Conservation (phyloP, 495 filamentous ascomycete species). For the Durotheca rogersii region DNA sequence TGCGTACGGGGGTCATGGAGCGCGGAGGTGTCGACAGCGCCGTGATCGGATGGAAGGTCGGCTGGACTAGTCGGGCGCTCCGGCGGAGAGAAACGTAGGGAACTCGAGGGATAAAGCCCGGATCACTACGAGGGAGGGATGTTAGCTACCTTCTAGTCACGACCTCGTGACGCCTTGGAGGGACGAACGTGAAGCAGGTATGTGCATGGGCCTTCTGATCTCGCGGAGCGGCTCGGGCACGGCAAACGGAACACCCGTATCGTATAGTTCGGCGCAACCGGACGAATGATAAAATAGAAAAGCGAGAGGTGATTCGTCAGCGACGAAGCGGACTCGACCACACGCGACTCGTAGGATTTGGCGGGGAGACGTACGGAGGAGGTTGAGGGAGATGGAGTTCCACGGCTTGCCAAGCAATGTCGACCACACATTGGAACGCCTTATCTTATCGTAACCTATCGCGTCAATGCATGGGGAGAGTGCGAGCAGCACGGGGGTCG, state of each 20-base stretch:
- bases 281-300: neutral
- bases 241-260: no score
- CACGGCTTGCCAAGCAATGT: conserved; percentile 18
- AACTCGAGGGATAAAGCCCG: neutral
- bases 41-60: neutral
- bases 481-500: no score
- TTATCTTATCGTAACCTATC: conserved; percentile 28
- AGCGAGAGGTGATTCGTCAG: neutral
- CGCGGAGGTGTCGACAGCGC: neutral
- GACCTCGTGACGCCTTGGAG: neutral
- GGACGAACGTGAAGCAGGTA: neutral
- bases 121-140: conserved; percentile 1
- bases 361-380: conserved; percentile 10
- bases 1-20: conserved; percentile 11
- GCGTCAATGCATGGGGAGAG: neutral
- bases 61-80: neutral
- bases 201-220: neutral
- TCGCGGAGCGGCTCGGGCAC: no score
- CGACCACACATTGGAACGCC: neutral
- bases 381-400: conserved; percentile 9
- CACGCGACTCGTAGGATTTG: conserved; percentile 22
- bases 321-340: conserved; percentile 1
- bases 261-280: no score
- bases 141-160: conserved; percentile 10
- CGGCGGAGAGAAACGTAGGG: neutral